Conservation (phyloP, 2,329 filamentous ascomycete genomes). For the Dothiorella sarmentorum region DNA sequence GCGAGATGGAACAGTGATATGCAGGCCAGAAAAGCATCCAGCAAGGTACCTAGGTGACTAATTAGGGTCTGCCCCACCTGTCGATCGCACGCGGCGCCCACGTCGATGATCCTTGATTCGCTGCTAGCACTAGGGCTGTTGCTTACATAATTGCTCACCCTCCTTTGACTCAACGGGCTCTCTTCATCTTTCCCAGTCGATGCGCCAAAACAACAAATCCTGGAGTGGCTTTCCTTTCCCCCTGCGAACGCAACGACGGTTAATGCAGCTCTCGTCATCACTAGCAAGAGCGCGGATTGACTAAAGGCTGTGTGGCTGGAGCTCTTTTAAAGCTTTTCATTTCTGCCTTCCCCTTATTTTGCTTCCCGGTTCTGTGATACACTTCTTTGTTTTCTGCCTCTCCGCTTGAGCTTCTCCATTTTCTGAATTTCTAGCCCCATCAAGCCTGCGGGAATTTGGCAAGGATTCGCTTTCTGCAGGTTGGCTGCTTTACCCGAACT, state of each 20-base stretch:
- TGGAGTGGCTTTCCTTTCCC: neutral
- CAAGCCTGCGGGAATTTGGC: no score
- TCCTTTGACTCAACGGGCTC: neutral
- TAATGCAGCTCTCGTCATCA: no score
- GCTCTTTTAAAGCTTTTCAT: neutral
- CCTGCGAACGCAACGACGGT: no score
- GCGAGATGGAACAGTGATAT: neutral
- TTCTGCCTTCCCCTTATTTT: neutral
- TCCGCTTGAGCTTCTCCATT: neutral
- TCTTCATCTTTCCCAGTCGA: neutral
- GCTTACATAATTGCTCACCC: neutral
- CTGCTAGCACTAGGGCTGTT: neutral
- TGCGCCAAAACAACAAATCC: no score
- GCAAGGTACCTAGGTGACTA: no score
- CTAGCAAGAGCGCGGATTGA: no score
- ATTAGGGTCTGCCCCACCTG: constrained; percentile 12
- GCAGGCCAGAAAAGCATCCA: no score
- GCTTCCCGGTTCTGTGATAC: neutral
- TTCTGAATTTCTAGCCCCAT: neutral
- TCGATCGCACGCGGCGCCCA: neutral
- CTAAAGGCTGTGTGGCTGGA: no score
- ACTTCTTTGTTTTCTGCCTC: neutral
- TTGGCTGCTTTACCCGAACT: no score
- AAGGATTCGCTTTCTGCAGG: no score
- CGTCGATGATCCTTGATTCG: neutral